These are phyloP conservation scores for Tothia fuscella DNA, from an alignment of 2,329 filamentous ascomycete genomes.

Conservation along the genomic window DNA sequence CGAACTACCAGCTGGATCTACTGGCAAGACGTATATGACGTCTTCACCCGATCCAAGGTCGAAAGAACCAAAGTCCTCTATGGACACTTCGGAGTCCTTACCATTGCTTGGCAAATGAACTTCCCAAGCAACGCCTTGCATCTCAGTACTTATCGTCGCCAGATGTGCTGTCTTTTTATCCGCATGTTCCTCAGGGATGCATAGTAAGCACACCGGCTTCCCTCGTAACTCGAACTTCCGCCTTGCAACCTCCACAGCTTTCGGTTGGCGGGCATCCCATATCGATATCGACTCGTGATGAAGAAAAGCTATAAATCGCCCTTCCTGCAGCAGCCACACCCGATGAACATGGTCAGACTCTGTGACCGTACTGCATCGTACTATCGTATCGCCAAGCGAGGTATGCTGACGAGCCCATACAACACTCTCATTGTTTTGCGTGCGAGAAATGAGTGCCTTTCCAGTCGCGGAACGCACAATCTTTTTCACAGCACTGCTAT, in stretches of 20 bases:
- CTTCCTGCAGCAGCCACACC: constrained; percentile 65
- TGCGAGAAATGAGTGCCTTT: constrained; percentile 68
- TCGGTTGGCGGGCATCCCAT: constrained; percentile 61
- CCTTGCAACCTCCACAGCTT: constrained; percentile 47
- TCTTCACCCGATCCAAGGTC: constrained; percentile 46
- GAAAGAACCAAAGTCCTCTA: constrained; percentile 61
- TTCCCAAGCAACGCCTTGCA: constrained; percentile 74
- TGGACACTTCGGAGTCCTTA: constrained; percentile 20
- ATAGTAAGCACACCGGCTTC: constrained; percentile 68
- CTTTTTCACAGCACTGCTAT: constrained; percentile 69
- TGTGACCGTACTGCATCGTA: constrained; percentile 55
- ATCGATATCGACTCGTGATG: constrained; percentile 58
- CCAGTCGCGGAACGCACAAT: constrained; percentile 78
- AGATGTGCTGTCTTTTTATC: constrained; percentile 47
- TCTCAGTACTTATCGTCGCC: constrained; percentile 69
- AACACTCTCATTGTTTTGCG: constrained; percentile 64
- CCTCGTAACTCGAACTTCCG: constrained; percentile 49
- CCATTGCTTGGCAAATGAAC: constrained; percentile 42
- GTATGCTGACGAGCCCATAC: constrained; percentile 63
- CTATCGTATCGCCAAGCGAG: constrained; percentile 41
- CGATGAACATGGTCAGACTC: constrained; percentile 63
- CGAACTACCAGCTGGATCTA: constrained; percentile 71
- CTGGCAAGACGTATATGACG: constrained; percentile 55
- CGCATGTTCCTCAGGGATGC: constrained; percentile 54
- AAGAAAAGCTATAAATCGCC: constrained; percentile 69